phyloP scores from a whole-genome alignment of 306 rosid genomes.

The Crotalaria pallida region DNA sequence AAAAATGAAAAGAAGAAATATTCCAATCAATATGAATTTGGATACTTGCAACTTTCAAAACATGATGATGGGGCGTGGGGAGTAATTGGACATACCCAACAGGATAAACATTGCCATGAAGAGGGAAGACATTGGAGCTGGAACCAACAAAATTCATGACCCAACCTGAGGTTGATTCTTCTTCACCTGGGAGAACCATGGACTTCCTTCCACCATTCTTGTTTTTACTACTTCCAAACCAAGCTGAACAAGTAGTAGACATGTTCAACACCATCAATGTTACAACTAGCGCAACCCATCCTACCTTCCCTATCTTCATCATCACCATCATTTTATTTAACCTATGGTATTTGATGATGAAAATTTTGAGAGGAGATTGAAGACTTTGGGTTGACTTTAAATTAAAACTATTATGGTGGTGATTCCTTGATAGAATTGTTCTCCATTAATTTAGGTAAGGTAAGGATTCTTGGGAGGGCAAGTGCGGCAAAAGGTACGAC shows the following conservation, averaged over 20 bases:
- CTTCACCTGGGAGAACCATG: conserved; percentile 15
- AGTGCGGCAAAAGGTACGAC: too few species aligned
- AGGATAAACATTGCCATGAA: conserved; percentile 83
- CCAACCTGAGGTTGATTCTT: conserved; percentile 35
- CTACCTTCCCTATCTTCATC: conserved; percentile 27
- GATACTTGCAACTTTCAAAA: not conserved
- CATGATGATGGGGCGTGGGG: not conserved
- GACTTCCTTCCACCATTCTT: conserved; percentile 41
- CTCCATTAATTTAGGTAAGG: not conserved
- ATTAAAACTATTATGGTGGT: not conserved
- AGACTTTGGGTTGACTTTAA: conserved; percentile 21
- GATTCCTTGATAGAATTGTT: not conserved
- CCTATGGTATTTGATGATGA: not conserved
- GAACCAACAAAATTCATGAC: conserved; percentile 43
- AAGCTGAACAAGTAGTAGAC: conserved; percentile 54
- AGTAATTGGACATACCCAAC: conserved; percentile 48
- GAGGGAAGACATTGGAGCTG: conserved; percentile 59
- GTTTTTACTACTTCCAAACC: conserved; percentile 36
- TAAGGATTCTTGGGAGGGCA: conserved; percentile 31
- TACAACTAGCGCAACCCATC: conserved; percentile 19
- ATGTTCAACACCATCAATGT: conserved; percentile 29
- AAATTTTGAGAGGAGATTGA: not conserved
- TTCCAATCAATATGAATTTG: not conserved
- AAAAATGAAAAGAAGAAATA: not conserved
- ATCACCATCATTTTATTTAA: not conserved